These are phyloP conservation scores for Cucurbita maxima DNA, from an alignment of 306 rosid species.

Conservation along the genomic window DNA sequence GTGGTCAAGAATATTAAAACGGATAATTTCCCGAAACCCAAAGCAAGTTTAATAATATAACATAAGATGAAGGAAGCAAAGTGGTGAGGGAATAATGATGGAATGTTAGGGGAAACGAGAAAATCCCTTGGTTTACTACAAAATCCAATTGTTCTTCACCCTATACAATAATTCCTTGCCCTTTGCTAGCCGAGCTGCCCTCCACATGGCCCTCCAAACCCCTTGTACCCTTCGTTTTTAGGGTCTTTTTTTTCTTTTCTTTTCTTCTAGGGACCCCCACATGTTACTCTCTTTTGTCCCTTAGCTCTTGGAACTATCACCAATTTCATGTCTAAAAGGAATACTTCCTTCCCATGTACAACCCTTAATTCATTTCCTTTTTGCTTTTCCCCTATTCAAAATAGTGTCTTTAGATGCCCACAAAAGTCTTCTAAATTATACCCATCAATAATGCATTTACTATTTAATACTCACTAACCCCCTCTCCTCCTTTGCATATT, in stretches of 20 bases:
- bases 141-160: constrained; percentile 69
- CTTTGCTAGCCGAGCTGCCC: constrained; percentile 39
- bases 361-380: not conserved
- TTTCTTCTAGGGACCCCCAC: constrained; percentile 23
- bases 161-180: constrained; percentile 22
- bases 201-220: constrained; percentile 42
- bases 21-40: not conserved
- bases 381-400: not conserved
- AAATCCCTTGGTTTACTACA: constrained; percentile 93
- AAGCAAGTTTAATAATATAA: not conserved
- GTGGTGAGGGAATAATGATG: constrained; percentile 52
- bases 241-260: not conserved
- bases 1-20: no score
- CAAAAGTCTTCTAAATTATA: constrained; percentile 1
- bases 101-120: constrained; percentile 45
- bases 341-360: not conserved
- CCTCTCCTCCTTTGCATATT: not conserved
- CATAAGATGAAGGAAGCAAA: constrained; percentile 3
- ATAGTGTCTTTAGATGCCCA: not conserved
- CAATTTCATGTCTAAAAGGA: not conserved
- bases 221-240: not conserved
- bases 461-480: constrained; percentile 1
- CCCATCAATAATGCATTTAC: constrained; percentile 4
- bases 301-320: constrained; percentile 40
- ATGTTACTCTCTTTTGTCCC: constrained; percentile 51